Percentiles rank a stretch among this genome's conserved stretches.
Conservation (phyloP, 768 basidiomycete genomes). For the Mycena albidolilacea region DNA sequence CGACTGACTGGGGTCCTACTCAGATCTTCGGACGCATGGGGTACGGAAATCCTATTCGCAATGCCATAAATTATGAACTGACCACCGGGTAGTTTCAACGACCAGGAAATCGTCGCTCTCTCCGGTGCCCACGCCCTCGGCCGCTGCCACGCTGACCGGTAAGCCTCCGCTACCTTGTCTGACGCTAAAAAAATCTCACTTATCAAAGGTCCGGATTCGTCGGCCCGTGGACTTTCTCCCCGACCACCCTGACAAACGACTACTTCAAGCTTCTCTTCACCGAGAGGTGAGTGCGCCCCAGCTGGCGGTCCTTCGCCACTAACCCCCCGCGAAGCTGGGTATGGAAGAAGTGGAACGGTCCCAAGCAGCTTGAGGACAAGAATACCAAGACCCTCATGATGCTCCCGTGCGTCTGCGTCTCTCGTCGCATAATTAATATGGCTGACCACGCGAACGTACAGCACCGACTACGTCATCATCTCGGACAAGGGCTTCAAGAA, state of each 20-base stretch:
- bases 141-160: conserved; percentile 91
- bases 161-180: conserved; percentile 35
- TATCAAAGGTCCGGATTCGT: conserved; percentile 78
- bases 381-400: conserved; percentile 93
- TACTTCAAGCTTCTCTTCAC: conserved; percentile 88
- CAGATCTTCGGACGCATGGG: conserved; percentile 95
- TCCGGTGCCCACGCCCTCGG: conserved; percentile 96
- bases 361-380: conserved; percentile 96
- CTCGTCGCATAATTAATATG: not conserved
- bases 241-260: conserved; percentile 89
- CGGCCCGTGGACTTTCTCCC: conserved; percentile 97
- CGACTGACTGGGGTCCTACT: conserved; percentile 20
- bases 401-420: conserved; percentile 80
- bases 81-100: conserved; percentile 74
- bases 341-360: conserved; percentile 97
- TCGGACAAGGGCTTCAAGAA: conserved; percentile 96
- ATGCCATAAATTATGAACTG: not conserved
- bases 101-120: conserved; percentile 97
- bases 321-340: conserved; percentile 68
- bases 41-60: conserved; percentile 43
- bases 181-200: not conserved
- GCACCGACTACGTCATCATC: conserved; percentile 89
- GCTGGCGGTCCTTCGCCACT: not conserved
- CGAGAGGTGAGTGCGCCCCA: conserved; percentile 71
- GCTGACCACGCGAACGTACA: conserved; percentile 42